phyloP scores from a whole-genome alignment of 345 rosid species.

The Sisymbrium altissimum region DNA sequence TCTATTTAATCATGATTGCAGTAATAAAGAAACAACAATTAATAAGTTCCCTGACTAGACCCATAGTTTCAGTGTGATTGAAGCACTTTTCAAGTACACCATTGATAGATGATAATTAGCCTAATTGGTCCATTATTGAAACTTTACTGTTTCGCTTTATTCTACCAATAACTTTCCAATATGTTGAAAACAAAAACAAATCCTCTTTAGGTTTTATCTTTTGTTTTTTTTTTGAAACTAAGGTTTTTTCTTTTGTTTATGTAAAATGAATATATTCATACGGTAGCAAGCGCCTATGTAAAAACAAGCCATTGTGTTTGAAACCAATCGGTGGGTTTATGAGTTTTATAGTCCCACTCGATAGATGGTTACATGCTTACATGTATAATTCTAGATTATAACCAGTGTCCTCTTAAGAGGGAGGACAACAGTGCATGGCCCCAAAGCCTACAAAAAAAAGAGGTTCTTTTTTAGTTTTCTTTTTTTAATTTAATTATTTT shows the following conservation, averaged over 20 bases:
- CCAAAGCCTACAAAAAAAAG: too few species aligned
- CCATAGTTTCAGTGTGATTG: constrained; percentile 22
- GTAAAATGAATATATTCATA: neutral
- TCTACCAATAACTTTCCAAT: neutral
- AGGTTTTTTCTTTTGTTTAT: too few species aligned
- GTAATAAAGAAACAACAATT: neutral
- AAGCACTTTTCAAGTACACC: constrained; percentile 18
- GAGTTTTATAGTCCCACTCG: too few species aligned
- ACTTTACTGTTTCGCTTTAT: constrained; percentile 1
- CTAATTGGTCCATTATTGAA: constrained; percentile 16
- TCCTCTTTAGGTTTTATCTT: neutral
- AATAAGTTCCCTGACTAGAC: neutral
- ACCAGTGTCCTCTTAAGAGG: too few species aligned
- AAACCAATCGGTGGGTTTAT: too few species aligned
- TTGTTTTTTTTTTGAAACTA: too few species aligned
- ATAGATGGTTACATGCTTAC: too few species aligned
- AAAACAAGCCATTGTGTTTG: too few species aligned
- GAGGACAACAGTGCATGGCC: too few species aligned
- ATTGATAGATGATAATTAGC: constrained; percentile 1
- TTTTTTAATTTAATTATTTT: too few species aligned
- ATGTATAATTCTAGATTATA: too few species aligned
- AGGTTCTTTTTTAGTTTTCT: too few species aligned
- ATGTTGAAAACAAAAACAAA: neutral
- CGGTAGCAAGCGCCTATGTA: neutral
- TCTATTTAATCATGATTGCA: neutral